Conservation (phyloP, 2,329 filamentous ascomycete species). For the Fusarium penzigii region DNA sequence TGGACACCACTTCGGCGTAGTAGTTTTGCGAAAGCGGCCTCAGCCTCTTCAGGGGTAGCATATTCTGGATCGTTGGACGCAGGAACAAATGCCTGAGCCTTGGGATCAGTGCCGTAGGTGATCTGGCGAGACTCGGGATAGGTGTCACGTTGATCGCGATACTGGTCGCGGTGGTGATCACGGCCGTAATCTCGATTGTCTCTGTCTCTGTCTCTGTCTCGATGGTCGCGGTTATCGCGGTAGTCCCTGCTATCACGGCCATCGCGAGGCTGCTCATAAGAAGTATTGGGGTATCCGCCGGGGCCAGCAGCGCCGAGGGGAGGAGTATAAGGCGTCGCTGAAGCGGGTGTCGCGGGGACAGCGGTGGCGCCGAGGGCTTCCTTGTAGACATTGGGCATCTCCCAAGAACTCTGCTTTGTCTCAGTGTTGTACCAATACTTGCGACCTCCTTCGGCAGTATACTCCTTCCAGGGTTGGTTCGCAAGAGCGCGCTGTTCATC, state of each 20-base stretch:
- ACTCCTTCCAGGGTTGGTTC: constrained; percentile 90
- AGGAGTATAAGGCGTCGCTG: constrained; percentile 45
- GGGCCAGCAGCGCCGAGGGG: constrained; percentile 27
- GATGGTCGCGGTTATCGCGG: not conserved
- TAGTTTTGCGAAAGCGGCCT: constrained; percentile 89
- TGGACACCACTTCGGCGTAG: constrained; percentile 83
- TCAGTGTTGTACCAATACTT: constrained; percentile 97
- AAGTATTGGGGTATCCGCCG: constrained; percentile 37
- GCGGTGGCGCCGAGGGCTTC: constrained; percentile 65
- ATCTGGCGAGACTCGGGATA: constrained; percentile 59
- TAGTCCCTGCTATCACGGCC: not conserved
- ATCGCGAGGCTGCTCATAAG: constrained; percentile 41
- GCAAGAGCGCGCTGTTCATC: constrained; percentile 69
- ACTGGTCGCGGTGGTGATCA: constrained; percentile 11
- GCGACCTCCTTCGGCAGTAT: constrained; percentile 80
- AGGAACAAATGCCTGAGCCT: constrained; percentile 60
- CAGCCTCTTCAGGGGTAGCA: constrained; percentile 79
- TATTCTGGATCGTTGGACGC: constrained; percentile 76
- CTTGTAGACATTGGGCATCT: constrained; percentile 84
- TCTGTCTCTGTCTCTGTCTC: not conserved
- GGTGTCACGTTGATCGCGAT: constrained; percentile 38
- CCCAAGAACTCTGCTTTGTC: constrained; percentile 91
- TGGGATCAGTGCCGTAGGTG: constrained; percentile 56
- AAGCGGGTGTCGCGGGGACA: constrained; percentile 43
- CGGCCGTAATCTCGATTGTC: not conserved